phyloP scores from a whole-genome alignment of 306 rosid species.

The Corylus heterophylla region DNA sequence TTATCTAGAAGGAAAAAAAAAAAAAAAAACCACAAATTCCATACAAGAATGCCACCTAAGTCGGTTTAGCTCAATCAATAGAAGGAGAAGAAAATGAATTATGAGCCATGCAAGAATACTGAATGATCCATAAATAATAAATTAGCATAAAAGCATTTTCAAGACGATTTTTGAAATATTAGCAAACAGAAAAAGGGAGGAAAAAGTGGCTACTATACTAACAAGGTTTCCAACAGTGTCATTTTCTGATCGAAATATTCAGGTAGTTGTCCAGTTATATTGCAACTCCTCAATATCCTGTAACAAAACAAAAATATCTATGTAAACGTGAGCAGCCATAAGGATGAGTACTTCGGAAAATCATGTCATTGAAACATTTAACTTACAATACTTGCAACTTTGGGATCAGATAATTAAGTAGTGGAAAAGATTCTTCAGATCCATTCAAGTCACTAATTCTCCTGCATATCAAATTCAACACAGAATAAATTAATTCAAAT shows the following conservation, averaged over 20 bases:
- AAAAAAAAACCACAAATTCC: not conserved
- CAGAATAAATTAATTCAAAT: not conserved
- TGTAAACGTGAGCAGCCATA: not conserved
- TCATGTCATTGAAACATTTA: slow-evolving; percentile 10
- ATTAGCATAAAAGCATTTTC: not conserved
- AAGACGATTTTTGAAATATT: not conserved
- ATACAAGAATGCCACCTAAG: not conserved
- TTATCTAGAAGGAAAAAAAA: too few relatives aligned
- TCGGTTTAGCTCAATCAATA: not conserved
- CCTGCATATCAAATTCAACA: slow-evolving; percentile 40
- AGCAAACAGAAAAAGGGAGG: not conserved
- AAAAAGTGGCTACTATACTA: slow-evolving; percentile 13
- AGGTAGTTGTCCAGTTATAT: slow-evolving; percentile 56
- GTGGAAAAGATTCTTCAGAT: slow-evolving; percentile 48
- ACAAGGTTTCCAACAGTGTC: slow-evolving; percentile 42
- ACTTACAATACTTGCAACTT: slow-evolving; percentile 52
- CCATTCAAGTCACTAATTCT: slow-evolving; percentile 74
- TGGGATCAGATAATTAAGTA: slow-evolving; percentile 32
- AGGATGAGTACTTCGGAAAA: not conserved
- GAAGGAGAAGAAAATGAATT: not conserved
- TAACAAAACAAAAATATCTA: slow-evolving; percentile 9
- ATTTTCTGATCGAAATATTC: slow-evolving; percentile 30
- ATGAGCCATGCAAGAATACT: not conserved
- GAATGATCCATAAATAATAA: not conserved
- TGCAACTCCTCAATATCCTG: slow-evolving; percentile 77